Evolutionary conservation across 1,284 basidiomycete genomes (phyloP).

Genomic region (Leccinum pseudoinsigne): DNA sequence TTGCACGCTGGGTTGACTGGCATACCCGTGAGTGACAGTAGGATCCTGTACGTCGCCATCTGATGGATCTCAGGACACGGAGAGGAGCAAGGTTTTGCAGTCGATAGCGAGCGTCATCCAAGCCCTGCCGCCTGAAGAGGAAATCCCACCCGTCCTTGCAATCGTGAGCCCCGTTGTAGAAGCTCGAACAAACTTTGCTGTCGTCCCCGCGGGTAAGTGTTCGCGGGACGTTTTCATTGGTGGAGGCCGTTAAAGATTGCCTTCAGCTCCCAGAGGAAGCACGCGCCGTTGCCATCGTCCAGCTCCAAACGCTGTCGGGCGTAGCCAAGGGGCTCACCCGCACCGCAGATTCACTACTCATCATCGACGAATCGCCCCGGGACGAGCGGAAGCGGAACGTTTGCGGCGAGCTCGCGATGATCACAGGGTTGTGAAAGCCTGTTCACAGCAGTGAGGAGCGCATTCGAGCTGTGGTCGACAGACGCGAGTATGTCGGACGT

Average conservation of each 20-base stretch:
- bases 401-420: conserved; percentile 66
- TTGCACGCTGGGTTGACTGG: conserved; percentile 73
- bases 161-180: conserved; percentile 79
- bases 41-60: not conserved
- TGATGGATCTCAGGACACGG: conserved; percentile 59
- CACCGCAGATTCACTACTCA: conserved; percentile 65
- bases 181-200: conserved; percentile 61
- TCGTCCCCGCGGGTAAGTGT: conserved; percentile 49
- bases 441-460: conserved; percentile 54
- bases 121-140: conserved; percentile 75
- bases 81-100: conserved; percentile 87
- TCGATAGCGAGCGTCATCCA: conserved; percentile 90
- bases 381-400: conserved; percentile 48
- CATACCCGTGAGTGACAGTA: conserved; percentile 61
- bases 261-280: conserved; percentile 69
- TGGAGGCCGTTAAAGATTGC: not conserved
- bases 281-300: conserved; percentile 56
- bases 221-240: not conserved
- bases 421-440: conserved; percentile 62
- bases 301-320: conserved; percentile 78
- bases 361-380: conserved; percentile 57
- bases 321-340: conserved; percentile 84
- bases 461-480: conserved; percentile 73
- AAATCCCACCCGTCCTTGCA: conserved; percentile 74
- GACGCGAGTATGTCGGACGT: conserved; percentile 80